Conservation (phyloP, 2,329 filamentous ascomycete genomes). For the Nemania sp. region DNA sequence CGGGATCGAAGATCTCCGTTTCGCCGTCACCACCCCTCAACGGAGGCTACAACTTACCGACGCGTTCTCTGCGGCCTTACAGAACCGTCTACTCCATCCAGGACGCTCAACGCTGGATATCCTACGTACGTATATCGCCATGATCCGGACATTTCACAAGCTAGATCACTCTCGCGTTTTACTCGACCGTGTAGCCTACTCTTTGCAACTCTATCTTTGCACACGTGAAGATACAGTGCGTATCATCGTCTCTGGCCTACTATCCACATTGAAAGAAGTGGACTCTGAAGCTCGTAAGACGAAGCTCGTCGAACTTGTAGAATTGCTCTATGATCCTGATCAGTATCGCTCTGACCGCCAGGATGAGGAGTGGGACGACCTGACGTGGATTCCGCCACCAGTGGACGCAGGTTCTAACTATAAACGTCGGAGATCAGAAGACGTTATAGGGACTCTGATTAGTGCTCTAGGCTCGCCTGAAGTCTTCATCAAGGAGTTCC, state of each 20-base stretch:
- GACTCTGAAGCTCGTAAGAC: conserved; percentile 46
- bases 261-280: conserved; percentile 63
- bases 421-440: conserved; percentile 83
- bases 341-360: conserved; percentile 56
- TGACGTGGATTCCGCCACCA: conserved; percentile 91
- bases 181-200: conserved; percentile 72
- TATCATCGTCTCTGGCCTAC: conserved; percentile 74
- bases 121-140: conserved; percentile 75
- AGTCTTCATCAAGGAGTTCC: conserved; percentile 91
- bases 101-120: conserved; percentile 78
- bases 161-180: conserved; percentile 79
- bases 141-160: conserved; percentile 76
- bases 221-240: conserved; percentile 77
- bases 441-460: conserved; percentile 90
- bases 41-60: conserved; percentile 72
- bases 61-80: conserved; percentile 68
- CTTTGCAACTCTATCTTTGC: conserved; percentile 75
- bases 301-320: conserved; percentile 69
- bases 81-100: conserved; percentile 71
- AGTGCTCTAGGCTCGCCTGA: conserved; percentile 87
- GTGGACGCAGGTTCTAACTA: conserved; percentile 93
- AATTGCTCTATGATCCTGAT: conserved; percentile 65
- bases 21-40: conserved; percentile 69
- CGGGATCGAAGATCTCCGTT: conserved; percentile 74
- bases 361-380: conserved; percentile 80